These are phyloP conservation scores for Pestalotiopsis sp. DNA, from an alignment of 2,329 filamentous ascomycete species.

Conservation along the genomic window DNA sequence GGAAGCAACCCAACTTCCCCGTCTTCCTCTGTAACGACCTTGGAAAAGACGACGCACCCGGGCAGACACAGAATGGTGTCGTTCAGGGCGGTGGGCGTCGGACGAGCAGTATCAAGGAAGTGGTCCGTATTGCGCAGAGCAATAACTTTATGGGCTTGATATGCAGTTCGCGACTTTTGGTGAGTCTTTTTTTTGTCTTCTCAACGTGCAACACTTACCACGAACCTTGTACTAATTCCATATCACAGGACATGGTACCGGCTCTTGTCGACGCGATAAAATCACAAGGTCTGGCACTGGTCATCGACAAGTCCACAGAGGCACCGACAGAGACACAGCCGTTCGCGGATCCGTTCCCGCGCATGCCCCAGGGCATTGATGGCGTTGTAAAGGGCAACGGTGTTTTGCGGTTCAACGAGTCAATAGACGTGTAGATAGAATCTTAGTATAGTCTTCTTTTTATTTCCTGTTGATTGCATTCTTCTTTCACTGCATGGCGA, in stretches of 20 bases:
- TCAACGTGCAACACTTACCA: too few species aligned
- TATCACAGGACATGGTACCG: slow-evolving; percentile 79
- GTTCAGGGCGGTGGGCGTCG: slow-evolving; percentile 63
- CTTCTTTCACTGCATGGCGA: background rate
- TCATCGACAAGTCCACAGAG: slow-evolving; percentile 79
- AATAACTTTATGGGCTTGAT: slow-evolving; percentile 99
- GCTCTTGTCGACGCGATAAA: slow-evolving; percentile 92
- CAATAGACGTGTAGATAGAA: slow-evolving; percentile 65
- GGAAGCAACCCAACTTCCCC: slow-evolving; percentile 99
- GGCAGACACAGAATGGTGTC: slow-evolving; percentile 35
- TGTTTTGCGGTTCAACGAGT: slow-evolving; percentile 89
- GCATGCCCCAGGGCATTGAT: slow-evolving; percentile 79
- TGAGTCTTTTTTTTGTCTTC: too few species aligned
- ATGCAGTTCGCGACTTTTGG: slow-evolving; percentile 82
- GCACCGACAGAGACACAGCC: slow-evolving; percentile 37
- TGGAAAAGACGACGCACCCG: slow-evolving; percentile 54
- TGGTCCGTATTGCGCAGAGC: slow-evolving; percentile 85
- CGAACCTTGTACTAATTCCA: slow-evolving; percentile 18
- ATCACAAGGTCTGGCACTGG: slow-evolving; percentile 86
- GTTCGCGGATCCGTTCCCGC: slow-evolving; percentile 51
- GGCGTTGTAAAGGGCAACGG: slow-evolving; percentile 84
- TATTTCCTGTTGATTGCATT: background rate
- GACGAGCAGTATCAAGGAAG: slow-evolving; percentile 89
- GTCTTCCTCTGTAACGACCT: slow-evolving; percentile 95
- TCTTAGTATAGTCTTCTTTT: background rate